Percentiles rank a stretch among this genome's conserved stretches.
These are phyloP conservation scores for Diaporthe batatas DNA, from an alignment of 2,329 filamentous ascomycete genomes.

Conservation along the genomic window DNA sequence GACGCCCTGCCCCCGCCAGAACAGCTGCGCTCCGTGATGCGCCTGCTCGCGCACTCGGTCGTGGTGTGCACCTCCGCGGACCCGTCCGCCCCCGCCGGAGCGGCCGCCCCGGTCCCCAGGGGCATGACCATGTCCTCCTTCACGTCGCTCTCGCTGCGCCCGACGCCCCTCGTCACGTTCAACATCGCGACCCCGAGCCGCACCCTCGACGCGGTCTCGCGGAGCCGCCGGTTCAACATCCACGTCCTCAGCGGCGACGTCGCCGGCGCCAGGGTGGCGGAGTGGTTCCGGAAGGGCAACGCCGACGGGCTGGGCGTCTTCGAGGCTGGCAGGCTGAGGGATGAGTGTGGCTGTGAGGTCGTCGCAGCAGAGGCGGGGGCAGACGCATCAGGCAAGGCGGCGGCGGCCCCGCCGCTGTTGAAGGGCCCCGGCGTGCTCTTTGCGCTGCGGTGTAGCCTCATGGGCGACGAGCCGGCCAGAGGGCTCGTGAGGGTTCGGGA, in stretches of 20 bases:
- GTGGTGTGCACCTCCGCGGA: constrained; percentile 65
- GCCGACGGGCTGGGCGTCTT: constrained; percentile 54
- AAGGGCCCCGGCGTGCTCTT: constrained; percentile 66
- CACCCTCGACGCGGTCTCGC: constrained; percentile 65
- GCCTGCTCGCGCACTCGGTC: constrained; percentile 66
- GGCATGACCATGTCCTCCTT: constrained; percentile 74
- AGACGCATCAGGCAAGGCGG: too few species aligned
- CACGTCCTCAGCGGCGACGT: constrained; percentile 65
- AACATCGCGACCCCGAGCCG: constrained; percentile 69
- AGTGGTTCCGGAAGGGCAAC: constrained; percentile 66
- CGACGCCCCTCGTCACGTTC: constrained; percentile 67
- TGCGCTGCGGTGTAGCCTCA: constrained; percentile 57
- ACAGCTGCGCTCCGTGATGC: constrained; percentile 66
- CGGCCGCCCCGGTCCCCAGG: constrained; percentile 45
- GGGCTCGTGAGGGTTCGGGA: constrained; percentile 64
- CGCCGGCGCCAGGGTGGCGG: constrained; percentile 63
- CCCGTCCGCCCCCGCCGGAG: not conserved
- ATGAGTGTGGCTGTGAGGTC: constrained; percentile 46
- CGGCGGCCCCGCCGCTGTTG: constrained; percentile 58
- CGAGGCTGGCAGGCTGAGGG: constrained; percentile 49
- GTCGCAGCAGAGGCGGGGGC: constrained; percentile 38
- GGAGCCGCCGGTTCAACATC: constrained; percentile 64
- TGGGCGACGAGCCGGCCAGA: constrained; percentile 54
- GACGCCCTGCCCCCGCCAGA: constrained; percentile 54
- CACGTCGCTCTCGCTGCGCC: constrained; percentile 66